Evolutionary conservation across 371 early-diverging fungal species (phyloP), one percentile per base, ranked within the genome.

Genomic region (Circinella minor): DNA sequence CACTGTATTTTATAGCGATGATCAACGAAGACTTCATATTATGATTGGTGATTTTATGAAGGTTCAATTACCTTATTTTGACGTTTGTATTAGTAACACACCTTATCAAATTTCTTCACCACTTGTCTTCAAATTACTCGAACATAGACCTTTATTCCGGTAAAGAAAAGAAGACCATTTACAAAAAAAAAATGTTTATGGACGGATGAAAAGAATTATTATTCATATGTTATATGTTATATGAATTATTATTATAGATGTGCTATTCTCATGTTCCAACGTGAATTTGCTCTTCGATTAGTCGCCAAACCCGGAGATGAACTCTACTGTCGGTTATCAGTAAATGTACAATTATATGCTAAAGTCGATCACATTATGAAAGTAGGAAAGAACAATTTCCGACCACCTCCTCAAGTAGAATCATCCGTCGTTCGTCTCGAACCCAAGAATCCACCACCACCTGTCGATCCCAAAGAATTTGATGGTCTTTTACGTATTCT

Each of bases 51-150:
- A 99, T 81, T 98, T 98, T 66, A 92, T 99, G 80, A 97, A 99
- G 84, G 93, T 92, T 46, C 96, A 95, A 55, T 85, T 99, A 67
- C 99, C 99, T 6, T 97, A 93, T 82, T 99, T 99, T 86, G 99
- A 99, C 79, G 92, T 99, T 59, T 99, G 99, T 81, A 96, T 99
- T 79, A 92, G 92, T 78, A 99, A 99, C 87, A 98, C 99, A n/a
- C 99, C 99, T 20, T 99, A 99, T 84, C 99, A 99, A 81, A 98
- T 98, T 63, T 96, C 99, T 13, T 96, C 99, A 15, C 95, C 98
- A 0, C 88, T 99, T 47, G 91, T 95, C 2, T 98, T 99, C 84
- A 99, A 99, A 81, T 86, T 99, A 55, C 85, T 99, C 27, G 90
- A 89, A 67, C 99, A 98, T 77, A 91, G 97, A 51, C 98, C 98